Conservation (phyloP, 495 filamentous ascomycete species). For the Lophiotrema nucula region DNA sequence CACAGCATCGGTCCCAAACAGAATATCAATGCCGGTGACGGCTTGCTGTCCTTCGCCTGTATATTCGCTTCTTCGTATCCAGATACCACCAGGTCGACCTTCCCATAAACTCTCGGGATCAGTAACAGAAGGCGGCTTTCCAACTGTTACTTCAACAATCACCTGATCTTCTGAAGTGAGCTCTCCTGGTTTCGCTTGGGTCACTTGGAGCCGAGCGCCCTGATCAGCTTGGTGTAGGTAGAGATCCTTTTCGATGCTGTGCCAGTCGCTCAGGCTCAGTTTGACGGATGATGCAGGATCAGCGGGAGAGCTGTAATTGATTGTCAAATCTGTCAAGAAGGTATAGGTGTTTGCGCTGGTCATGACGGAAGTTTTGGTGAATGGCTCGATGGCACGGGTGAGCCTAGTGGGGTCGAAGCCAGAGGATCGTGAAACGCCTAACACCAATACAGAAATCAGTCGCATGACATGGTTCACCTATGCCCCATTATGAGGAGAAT, state of each 20-base stretch:
- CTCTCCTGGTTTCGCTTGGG: constrained; percentile 36
- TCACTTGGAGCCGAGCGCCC: constrained; percentile 38
- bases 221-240: constrained; percentile 38
- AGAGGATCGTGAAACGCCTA: no score
- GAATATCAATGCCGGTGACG: constrained; percentile 41
- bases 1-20: constrained; percentile 41
- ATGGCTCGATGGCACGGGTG: no score
- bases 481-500: no score
- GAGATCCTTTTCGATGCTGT: constrained; percentile 40
- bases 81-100: constrained; percentile 42
- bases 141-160: constrained; percentile 38
- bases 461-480: no score
- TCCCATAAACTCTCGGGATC: constrained; percentile 38
- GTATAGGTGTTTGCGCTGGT: no score
- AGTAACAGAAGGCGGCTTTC: constrained; percentile 32
- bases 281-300: constrained; percentile 5
- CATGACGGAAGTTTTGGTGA: no score
- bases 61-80: constrained; percentile 40
- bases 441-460: no score
- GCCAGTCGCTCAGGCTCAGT: constrained; percentile 18
- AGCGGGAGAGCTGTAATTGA: constrained; percentile 2
- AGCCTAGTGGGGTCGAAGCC: no score
- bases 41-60: constrained; percentile 36
- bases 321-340: constrained; percentile 19
- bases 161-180: constrained; percentile 37